These are phyloP conservation scores for Fistulifera pelliculosa DNA, from an alignment of 108 stramenopile species.

Conservation along the genomic window DNA sequence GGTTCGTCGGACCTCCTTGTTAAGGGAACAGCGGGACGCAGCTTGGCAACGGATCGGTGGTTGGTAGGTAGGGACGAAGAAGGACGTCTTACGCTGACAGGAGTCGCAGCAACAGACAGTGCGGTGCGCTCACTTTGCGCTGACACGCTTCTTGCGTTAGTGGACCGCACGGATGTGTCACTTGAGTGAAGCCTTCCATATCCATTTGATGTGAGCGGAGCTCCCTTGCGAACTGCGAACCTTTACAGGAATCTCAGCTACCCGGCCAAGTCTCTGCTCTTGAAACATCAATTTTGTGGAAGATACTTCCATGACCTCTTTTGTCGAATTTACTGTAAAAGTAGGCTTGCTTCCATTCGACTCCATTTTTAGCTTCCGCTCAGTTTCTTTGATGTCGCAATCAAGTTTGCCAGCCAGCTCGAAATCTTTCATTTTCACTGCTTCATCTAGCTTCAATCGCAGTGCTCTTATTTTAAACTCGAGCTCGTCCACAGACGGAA, in stretches of 20 bases:
- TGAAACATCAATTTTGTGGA: too few species aligned
- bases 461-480: conserved; percentile 19
- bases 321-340: too few species aligned
- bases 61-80: not conserved
- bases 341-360: too few species aligned
- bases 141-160: too few species aligned
- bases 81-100: too few species aligned
- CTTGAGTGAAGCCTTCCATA: too few species aligned
- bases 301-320: too few species aligned
- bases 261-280: too few species aligned
- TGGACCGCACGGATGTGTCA: too few species aligned
- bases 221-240: conserved; percentile 27
- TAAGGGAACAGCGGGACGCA: conserved; percentile 74
- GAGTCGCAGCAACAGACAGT: too few species aligned
- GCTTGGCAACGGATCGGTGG: conserved; percentile 45
- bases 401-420: conserved; percentile 51
- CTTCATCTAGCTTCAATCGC: conserved; percentile 41
- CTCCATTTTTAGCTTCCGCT: conserved; percentile 41
- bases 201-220: too few species aligned
- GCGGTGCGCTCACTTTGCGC: too few species aligned
- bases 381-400: conserved; percentile 31
- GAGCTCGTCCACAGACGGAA: conserved; percentile 60
- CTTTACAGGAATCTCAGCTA: conserved; percentile 40
- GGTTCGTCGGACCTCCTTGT: conserved; percentile 9
- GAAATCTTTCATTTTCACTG: conserved; percentile 60